Evolutionary conservation across 2,329 filamentous ascomycete genomes (phyloP).

Genomic region (Colletotrichum sp.): DNA sequence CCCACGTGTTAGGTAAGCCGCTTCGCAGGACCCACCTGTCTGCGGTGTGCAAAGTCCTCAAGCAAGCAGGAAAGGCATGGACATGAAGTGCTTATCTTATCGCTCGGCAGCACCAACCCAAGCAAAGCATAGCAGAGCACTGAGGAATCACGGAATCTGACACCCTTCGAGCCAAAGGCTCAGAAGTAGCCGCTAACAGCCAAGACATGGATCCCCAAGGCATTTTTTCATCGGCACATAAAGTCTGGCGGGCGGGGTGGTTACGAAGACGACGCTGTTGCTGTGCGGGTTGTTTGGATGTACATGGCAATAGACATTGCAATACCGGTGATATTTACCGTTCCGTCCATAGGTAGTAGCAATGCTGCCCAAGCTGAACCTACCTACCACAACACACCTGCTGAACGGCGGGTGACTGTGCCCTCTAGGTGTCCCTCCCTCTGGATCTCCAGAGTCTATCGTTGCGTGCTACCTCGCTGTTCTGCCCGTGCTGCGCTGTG

Average conservation of each 20-base stretch:
- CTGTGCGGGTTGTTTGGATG: background rate
- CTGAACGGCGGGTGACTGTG: background rate
- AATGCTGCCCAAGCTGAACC: background rate
- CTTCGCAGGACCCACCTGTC: background rate
- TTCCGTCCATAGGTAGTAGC: background rate
- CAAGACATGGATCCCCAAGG: conserved; percentile 19
- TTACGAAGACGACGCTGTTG: background rate
- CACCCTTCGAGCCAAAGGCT: conserved; percentile 7
- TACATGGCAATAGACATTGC: background rate
- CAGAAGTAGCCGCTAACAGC: conserved; percentile 12
- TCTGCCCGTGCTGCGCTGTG: background rate
- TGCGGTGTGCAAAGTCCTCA: background rate
- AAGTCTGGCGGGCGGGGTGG: background rate
- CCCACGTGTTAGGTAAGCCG: background rate
- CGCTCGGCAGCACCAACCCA: background rate
- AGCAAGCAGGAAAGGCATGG: background rate
- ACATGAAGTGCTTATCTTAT: background rate
- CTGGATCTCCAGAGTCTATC: background rate
- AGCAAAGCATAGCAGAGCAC: background rate
- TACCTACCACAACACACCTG: background rate
- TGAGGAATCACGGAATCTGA: conserved; percentile 1
- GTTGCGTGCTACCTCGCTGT: background rate
- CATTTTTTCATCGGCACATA: conserved; percentile 13
- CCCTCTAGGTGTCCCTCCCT: background rate
- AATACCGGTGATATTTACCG: background rate